Evolutionary conservation across 805 yeast species (phyloP), one percentile per base, ranked within the genome.

Genomic region (Debaryomyces hansenii): DNA sequence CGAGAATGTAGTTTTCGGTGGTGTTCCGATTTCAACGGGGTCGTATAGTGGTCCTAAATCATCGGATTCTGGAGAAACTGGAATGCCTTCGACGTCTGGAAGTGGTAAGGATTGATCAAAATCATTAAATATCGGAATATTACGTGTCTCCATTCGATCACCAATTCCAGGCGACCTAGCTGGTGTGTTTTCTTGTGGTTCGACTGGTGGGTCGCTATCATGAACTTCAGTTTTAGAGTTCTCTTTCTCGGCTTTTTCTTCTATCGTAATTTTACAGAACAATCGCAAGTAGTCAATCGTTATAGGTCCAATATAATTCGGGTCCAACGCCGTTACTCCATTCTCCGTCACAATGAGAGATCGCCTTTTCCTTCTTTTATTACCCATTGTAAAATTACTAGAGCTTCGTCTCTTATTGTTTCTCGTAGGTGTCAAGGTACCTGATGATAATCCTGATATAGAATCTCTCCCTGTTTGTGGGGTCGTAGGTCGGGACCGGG

Each of bases 211-310:
- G 2, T 15, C 39, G 10, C 20, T 21, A 12, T 14, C 41, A 11
- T 37, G 6, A 5, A 12, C n/a, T 3, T 16, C 38, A 35, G 12
- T 6, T 3, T 20, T 14, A 5, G 16, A n/a, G 6, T 40, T 32
- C 20, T 31, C 36, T n/a, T 27, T 37, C 14, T 5, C 18, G 28
- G 40, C 2, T 28, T 41, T 40, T 28, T 47, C 50, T 24, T 47
- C 39, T 12, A 47, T 20, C 21, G 60, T 58, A 1, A 69, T 67
- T 36, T 59, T 55, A 40, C 75, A 69, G 39, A 70, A 62, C 14
- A 62, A 62, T 31, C 69, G 54, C 33, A 72, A 56, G 36, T 66
- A 72, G 42, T 69, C 74, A 10, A 63, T 59, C 2, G 75, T 69
- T 16, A 72, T 56, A 1, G 71, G 66, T 1, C 75, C 76, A 14